phyloP scores from a whole-genome alignment of 805 yeast species.

The Yamadazyma paraphyllophila region DNA sequence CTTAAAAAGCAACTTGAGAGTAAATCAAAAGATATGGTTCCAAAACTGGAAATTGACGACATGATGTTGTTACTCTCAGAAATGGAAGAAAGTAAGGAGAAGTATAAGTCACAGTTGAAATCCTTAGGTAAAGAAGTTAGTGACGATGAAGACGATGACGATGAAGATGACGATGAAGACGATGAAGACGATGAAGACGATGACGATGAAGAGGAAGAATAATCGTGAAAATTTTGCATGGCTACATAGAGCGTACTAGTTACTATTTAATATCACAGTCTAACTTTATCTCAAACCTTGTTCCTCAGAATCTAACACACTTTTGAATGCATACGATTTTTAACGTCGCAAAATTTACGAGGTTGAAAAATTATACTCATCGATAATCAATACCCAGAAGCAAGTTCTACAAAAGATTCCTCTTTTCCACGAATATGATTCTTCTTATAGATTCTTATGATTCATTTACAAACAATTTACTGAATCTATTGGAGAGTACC shows the following conservation, averaged over 20 bases:
- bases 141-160: conserved; percentile 69
- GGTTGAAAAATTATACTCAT: conserved; percentile 6
- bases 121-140: conserved; percentile 59
- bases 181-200: conserved; percentile 33
- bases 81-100: conserved; percentile 63
- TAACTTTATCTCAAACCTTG: too few species aligned
- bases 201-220: conserved; percentile 10
- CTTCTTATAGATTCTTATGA: conserved; percentile 90
- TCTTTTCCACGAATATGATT: conserved; percentile 33
- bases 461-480: conserved; percentile 85
- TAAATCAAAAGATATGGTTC: conserved; percentile 26
- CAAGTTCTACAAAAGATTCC: background rate
- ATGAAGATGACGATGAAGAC: conserved; percentile 58
- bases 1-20: background rate
- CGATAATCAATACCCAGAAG: background rate
- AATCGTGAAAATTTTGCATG: background rate
- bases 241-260: background rate
- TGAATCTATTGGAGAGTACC: conserved; percentile 54
- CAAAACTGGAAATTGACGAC: conserved; percentile 64
- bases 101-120: conserved; percentile 53
- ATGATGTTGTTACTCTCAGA: conserved; percentile 74
- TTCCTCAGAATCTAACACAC: too few species aligned
- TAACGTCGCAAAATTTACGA: conserved; percentile 3
- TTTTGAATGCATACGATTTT: too few species aligned
- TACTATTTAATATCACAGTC: background rate